Conservation (phyloP, 2,329 filamentous ascomycete genomes). For the Aulographum hederae region DNA sequence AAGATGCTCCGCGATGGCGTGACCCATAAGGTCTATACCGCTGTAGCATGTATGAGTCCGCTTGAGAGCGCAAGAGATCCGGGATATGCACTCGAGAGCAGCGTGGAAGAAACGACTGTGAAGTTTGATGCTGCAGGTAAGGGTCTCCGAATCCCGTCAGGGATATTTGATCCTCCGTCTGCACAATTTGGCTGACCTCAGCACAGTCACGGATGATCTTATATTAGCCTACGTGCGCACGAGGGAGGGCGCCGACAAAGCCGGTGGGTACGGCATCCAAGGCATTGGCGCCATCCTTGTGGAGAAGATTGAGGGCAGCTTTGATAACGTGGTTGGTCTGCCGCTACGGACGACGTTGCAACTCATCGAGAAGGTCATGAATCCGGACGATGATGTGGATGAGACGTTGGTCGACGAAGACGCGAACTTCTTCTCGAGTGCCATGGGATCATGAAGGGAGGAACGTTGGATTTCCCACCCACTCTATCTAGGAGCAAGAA, state of each 20-base stretch:
- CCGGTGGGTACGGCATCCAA: conserved; percentile 88
- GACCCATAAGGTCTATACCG: conserved; percentile 67
- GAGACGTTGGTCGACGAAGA: too few relatives aligned
- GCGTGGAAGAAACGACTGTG: conserved; percentile 85
- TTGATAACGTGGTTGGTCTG: conserved; percentile 88
- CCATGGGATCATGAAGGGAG: too few relatives aligned
- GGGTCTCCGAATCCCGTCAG: conserved; percentile 2
- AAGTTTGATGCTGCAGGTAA: conserved; percentile 50
- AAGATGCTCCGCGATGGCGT: conserved; percentile 54
- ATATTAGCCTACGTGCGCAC: conserved; percentile 66
- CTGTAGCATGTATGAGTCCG: conserved; percentile 68
- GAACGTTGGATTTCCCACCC: too few relatives aligned
- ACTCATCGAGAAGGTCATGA: conserved; percentile 76
- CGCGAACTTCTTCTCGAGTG: too few relatives aligned
- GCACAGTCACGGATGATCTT: conserved; percentile 54
- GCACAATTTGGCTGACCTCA: neutral
- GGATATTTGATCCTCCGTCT: neutral
- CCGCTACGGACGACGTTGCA: conserved; percentile 62
- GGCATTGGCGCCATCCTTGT: conserved; percentile 74
- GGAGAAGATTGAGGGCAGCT: conserved; percentile 72
- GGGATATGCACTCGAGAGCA: conserved; percentile 64
- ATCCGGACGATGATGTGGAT: conserved; percentile 24
- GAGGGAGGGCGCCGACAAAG: conserved; percentile 87
- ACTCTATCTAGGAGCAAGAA: too few relatives aligned
- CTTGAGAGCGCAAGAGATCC: conserved; percentile 64